Evolutionary conservation across 2,329 filamentous ascomycete genomes (phyloP).

Genomic region (Colletotrichum tofieldiae): DNA sequence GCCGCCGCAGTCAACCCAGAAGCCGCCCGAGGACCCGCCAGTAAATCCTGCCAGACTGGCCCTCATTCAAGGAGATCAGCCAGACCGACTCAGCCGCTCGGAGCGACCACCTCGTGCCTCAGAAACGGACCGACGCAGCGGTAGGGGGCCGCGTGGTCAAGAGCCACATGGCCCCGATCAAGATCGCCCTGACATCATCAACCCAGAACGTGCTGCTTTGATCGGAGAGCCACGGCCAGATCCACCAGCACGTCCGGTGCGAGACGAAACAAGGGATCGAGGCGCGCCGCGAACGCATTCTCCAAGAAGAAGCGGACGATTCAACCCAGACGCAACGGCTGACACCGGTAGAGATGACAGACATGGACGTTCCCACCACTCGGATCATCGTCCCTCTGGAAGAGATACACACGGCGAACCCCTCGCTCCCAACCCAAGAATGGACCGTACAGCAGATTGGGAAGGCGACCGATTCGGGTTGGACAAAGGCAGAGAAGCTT

Average conservation of each 20-base stretch:
- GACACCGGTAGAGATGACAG: conserved; percentile 64
- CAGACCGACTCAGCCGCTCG: conserved; percentile 29
- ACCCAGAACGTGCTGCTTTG: conserved; percentile 64
- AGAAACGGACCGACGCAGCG: conserved; percentile 40
- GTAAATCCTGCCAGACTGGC: conserved; percentile 72
- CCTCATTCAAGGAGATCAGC: conserved; percentile 58
- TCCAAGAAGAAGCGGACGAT: conserved; percentile 62
- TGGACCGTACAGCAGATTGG: conserved; percentile 59
- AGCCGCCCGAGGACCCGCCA: conserved; percentile 60
- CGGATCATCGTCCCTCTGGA: conserved; percentile 50
- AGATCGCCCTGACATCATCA: conserved; percentile 57
- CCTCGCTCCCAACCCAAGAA: conserved; percentile 45
- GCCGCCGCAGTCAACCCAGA: conserved; percentile 46
- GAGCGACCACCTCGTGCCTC: conserved; percentile 34
- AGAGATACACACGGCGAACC: conserved; percentile 53
- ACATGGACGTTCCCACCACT: conserved; percentile 59
- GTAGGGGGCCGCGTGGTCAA: conserved; percentile 45
- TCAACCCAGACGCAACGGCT: conserved; percentile 50
- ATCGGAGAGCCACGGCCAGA: conserved; percentile 58
- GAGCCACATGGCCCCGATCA: conserved; percentile 48
- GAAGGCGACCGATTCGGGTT: conserved; percentile 56
- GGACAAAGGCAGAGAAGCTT: conserved; percentile 62
- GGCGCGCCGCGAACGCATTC: conserved; percentile 61
- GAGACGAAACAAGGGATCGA: conserved; percentile 58
- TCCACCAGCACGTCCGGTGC: conserved; percentile 54